These are phyloP conservation scores for Hyphopichia fennica DNA, from an alignment of 1,139 yeast species.

Conservation along the genomic window DNA sequence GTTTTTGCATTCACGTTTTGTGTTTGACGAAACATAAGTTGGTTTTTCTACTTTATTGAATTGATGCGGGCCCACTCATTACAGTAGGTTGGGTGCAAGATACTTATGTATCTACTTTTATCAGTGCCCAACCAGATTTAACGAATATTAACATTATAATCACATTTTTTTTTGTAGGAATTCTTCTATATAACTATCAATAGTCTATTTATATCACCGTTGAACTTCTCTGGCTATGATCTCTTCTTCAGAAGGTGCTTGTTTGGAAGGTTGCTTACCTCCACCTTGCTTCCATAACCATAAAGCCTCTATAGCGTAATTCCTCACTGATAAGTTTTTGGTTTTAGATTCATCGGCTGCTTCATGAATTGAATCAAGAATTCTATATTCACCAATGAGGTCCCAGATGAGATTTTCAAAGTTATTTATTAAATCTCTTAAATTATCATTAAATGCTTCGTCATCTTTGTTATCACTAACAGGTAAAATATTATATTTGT, in stretches of 20 bases:
- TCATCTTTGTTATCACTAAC: slow-evolving; percentile 31
- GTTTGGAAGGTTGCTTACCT: slow-evolving; percentile 34
- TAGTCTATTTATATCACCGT: neutral
- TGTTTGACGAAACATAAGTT: neutral
- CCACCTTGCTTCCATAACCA: slow-evolving; percentile 93
- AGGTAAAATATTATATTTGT: slow-evolving; percentile 54
- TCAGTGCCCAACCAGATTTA: neutral
- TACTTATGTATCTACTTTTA: neutral
- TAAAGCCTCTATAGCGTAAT: slow-evolving; percentile 87
- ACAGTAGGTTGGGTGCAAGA: neutral
- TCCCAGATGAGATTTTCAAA: slow-evolving; percentile 77
- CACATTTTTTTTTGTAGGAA: neutral
- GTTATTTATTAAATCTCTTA: slow-evolving; percentile 35
- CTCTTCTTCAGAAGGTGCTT: slow-evolving; percentile 1
- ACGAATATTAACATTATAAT: neutral
- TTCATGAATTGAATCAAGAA: slow-evolving; percentile 70
- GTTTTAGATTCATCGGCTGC: slow-evolving; percentile 73
- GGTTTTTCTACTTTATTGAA: neutral
- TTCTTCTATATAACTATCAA: no score
- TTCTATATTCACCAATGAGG: slow-evolving; percentile 60
- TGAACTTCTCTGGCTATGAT: slow-evolving; percentile 13
- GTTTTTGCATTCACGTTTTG: neutral
- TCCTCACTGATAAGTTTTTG: slow-evolving; percentile 70
- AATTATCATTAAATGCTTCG: slow-evolving; percentile 36
- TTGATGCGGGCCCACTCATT: neutral